These are phyloP conservation scores for Eleusine indica DNA, from an alignment of 176 grass and related monocot genomes.

Conservation along the genomic window DNA sequence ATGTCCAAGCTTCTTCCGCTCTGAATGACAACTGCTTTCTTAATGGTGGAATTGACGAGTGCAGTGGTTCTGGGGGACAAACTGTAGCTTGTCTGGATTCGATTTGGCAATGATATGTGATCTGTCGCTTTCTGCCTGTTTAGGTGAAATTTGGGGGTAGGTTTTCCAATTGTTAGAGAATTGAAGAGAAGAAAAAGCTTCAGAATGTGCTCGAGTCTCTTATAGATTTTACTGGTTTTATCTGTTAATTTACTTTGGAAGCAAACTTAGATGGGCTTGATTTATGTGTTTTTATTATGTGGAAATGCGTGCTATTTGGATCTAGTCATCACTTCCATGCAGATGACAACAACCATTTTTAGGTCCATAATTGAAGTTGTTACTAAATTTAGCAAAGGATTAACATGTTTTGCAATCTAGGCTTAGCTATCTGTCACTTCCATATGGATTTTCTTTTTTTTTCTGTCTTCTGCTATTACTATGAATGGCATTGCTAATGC, in stretches of 20 bases:
- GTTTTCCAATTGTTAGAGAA: neutral
- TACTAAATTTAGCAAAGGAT: constrained; percentile 6
- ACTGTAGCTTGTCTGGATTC: neutral
- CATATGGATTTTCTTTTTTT: neutral
- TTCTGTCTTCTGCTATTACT: neutral
- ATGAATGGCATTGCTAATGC: neutral
- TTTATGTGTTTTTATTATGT: neutral
- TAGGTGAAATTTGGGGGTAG: neutral
- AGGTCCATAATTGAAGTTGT: neutral
- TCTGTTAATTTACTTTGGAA: constrained; percentile 6
- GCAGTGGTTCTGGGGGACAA: neutral
- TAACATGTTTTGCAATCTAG: neutral
- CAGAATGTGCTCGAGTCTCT: neutral
- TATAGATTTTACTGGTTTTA: neutral
- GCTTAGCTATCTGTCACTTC: constrained; percentile 4
- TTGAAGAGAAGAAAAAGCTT: neutral
- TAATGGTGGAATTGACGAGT: neutral
- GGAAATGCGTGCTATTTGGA: neutral
- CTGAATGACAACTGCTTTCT: neutral
- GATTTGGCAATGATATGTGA: constrained; percentile 11
- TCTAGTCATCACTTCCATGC: neutral
- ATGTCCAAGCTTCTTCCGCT: constrained; percentile 2
- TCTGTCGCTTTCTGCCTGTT: constrained; percentile 2
- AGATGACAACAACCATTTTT: constrained; percentile 1
- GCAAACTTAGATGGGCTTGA: neutral